These are phyloP conservation scores for Ammopiptanthus mongolicus DNA, from an alignment of 306 rosid species.

Conservation along the genomic window DNA sequence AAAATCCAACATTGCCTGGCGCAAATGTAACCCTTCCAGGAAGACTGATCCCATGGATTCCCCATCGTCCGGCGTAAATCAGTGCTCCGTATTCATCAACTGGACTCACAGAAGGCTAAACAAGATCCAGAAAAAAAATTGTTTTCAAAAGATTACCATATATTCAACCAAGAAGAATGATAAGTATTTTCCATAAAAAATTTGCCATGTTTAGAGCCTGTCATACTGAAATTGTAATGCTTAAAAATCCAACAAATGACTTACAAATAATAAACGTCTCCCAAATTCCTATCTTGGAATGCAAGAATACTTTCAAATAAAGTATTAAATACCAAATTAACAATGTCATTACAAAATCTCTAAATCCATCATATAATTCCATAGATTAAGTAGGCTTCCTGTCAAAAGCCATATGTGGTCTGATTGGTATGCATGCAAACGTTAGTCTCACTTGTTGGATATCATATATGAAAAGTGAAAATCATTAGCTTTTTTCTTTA, in stretches of 20 bases:
- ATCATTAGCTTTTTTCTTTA: neutral
- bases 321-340: neutral
- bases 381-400: neutral
- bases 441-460: neutral
- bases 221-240: neutral
- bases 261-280: neutral
- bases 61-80: conserved; percentile 91
- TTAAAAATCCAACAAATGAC: neutral
- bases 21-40: conserved; percentile 97
- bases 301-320: neutral
- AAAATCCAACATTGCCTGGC: conserved; percentile 84
- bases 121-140: neutral
- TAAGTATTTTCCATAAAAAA: neutral
- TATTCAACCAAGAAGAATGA: conserved; percentile 1
- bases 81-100: conserved; percentile 93
- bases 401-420: neutral
- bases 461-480: neutral
- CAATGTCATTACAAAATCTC: neutral
- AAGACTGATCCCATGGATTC: conserved; percentile 77
- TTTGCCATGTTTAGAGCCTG: neutral
- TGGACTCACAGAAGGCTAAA: conserved; percentile 73
- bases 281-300: neutral
- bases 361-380: neutral
- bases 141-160: conserved; percentile 8
- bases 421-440: neutral